Conservation (phyloP, 2,329 filamentous ascomycete genomes). For the Myrmaecium sp. region DNA sequence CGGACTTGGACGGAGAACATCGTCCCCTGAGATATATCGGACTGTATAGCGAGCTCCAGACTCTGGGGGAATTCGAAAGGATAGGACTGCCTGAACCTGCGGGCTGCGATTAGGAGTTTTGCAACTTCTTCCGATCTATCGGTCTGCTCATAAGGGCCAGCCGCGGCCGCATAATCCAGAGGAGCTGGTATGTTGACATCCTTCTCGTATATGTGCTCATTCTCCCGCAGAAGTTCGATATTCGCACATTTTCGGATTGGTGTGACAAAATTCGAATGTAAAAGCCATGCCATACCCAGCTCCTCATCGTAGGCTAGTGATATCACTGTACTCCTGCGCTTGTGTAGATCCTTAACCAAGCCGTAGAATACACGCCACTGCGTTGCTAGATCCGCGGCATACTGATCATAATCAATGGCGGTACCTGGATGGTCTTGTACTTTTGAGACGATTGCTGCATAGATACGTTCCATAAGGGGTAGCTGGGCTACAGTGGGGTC, state of each 20-base stretch:
- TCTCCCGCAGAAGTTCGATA: slow-evolving; percentile 60
- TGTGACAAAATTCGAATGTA: slow-evolving; percentile 67
- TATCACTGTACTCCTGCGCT: slow-evolving; percentile 65
- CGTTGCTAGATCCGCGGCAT: slow-evolving; percentile 53
- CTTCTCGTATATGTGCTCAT: slow-evolving; percentile 30
- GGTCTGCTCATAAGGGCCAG: slow-evolving; percentile 30
- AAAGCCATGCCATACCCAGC: slow-evolving; percentile 61
- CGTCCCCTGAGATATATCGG: slow-evolving; percentile 59
- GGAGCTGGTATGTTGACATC: slow-evolving; percentile 18
- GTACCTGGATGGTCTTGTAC: slow-evolving; percentile 44
- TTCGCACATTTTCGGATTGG: slow-evolving; percentile 64
- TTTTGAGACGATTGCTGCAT: slow-evolving; percentile 51
- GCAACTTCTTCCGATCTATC: slow-evolving; percentile 38
- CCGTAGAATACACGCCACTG: slow-evolving; percentile 89
- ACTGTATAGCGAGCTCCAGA: slow-evolving; percentile 48
- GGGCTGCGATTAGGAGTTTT: slow-evolving; percentile 50
- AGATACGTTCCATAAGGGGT: slow-evolving; percentile 60
- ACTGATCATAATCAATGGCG: slow-evolving; percentile 58
- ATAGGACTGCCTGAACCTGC: slow-evolving; percentile 53
- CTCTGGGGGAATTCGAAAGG: slow-evolving; percentile 51
- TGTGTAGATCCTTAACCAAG: slow-evolving; percentile 70
- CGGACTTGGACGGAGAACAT: slow-evolving; percentile 42
- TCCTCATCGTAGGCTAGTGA: slow-evolving; percentile 58
- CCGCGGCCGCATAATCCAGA: no score
- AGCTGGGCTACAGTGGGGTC: slow-evolving; percentile 19